phyloP scores from a whole-genome alignment of 2,329 filamentous ascomycete species.

The Talaromyces sp. region DNA sequence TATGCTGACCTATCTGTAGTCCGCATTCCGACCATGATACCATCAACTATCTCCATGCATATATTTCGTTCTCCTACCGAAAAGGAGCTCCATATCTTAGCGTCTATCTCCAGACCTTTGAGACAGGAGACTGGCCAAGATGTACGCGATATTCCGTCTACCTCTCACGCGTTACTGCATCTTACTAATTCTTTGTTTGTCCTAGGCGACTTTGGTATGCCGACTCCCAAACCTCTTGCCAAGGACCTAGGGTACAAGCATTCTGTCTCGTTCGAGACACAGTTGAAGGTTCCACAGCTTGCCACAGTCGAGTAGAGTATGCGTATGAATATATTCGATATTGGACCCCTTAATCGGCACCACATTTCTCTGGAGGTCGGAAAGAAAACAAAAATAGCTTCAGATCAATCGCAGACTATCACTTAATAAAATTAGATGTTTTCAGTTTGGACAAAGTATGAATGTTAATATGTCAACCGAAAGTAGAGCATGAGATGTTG shows the following conservation, averaged over 20 bases:
- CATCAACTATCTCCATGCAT: constrained; percentile 9
- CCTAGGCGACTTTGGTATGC: background rate
- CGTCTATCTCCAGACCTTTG: constrained; percentile 10
- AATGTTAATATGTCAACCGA: background rate
- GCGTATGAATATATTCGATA: background rate
- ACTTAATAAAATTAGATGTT: background rate
- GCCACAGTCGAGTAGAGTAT: background rate
- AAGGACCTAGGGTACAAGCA: background rate
- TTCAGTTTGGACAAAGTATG: background rate
- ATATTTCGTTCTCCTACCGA: constrained; percentile 12
- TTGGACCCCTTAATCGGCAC: background rate
- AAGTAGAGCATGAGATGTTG: background rate
- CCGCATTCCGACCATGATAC: constrained; percentile 3
- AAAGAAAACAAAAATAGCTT: background rate
- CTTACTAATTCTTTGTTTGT: background rate
- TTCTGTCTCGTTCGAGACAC: background rate
- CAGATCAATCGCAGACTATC: background rate
- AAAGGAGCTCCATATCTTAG: constrained; percentile 9
- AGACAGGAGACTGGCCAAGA: constrained; percentile 4
- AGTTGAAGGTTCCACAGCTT: background rate
- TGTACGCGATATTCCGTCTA: background rate
- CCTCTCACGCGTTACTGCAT: background rate
- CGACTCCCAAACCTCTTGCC: background rate
- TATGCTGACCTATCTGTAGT: background rate
- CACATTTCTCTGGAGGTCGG: background rate